Evolutionary conservation across 2,329 filamentous ascomycete species (phyloP).

Genomic region (Fusarium napiforme): DNA sequence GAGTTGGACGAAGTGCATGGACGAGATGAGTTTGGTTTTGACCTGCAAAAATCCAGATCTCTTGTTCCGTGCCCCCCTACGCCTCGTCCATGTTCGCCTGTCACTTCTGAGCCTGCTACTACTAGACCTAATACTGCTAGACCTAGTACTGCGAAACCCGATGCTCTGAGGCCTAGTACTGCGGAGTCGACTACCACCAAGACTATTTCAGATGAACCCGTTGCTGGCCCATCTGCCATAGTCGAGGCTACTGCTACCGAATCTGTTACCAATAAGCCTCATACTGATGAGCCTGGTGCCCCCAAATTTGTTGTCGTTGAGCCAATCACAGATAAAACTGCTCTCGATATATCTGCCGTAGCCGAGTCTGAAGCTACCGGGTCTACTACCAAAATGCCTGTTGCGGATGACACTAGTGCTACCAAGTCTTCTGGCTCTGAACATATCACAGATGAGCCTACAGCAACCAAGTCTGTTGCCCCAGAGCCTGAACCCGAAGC

Average conservation of each 20-base stretch:
- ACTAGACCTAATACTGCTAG: neutral
- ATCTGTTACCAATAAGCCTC: rapidly evolving
- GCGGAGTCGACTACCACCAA: neutral
- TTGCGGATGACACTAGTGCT: rapidly evolving
- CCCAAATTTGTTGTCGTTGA: neutral
- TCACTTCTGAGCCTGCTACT: neutral
- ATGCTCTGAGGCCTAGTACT: no score
- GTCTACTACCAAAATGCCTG: neutral
- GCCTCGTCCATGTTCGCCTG: neutral
- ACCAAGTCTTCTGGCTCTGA: no score
- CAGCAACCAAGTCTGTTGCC: neutral
- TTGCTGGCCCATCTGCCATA: neutral
- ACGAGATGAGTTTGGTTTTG: neutral
- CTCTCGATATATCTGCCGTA: no score
- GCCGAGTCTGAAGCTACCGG: neutral
- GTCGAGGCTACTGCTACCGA: neutral
- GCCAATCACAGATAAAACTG: neutral
- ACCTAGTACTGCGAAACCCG: neutral
- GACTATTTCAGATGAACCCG: neutral
- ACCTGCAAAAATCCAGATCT: neutral
- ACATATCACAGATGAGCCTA: neutral
- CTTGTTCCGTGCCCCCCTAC: neutral
- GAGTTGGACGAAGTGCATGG: neutral
- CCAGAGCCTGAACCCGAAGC: neutral
- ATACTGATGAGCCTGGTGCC: no score